Evolutionary conservation across 2,329 filamentous ascomycete species (phyloP).

Genomic region (Pestalotiopsis sp.): DNA sequence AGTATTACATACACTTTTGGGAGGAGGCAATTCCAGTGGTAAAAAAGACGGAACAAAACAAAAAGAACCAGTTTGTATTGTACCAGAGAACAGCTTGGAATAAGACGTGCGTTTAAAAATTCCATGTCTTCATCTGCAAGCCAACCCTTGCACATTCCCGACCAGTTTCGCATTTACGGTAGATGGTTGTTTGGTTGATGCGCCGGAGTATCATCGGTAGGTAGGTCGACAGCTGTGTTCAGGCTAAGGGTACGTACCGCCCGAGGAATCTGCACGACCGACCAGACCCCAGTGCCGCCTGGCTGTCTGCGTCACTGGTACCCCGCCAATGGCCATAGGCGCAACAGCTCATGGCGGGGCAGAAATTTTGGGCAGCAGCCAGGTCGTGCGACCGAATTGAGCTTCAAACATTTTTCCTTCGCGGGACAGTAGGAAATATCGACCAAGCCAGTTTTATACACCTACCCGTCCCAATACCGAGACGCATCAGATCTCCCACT

Average conservation of each 20-base stretch:
- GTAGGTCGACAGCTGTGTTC: background rate
- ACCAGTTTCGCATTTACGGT: no score
- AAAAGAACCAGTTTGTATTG: no score
- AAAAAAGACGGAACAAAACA: no score
- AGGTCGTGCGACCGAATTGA: background rate
- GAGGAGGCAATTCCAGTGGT: no score
- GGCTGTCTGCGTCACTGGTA: background rate
- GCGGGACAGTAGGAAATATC: background rate
- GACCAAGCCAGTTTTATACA: background rate
- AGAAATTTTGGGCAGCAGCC: constrained; percentile 2
- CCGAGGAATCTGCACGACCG: background rate
- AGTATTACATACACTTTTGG: no score
- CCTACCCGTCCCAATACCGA: background rate
- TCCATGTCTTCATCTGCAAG: no score
- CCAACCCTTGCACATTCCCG: no score
- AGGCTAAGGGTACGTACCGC: no score
- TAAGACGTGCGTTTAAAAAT: no score
- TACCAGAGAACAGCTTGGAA: no score
- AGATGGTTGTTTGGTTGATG: background rate
- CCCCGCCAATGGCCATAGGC: constrained; percentile 1
- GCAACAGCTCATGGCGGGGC: constrained; percentile 3
- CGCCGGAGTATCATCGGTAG: background rate
- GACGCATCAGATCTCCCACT: background rate
- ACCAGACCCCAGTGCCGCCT: background rate
- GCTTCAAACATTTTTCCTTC: background rate